Conservation (phyloP, 2,329 filamentous ascomycete genomes). For the Ophidiomyces ophidiicola region DNA sequence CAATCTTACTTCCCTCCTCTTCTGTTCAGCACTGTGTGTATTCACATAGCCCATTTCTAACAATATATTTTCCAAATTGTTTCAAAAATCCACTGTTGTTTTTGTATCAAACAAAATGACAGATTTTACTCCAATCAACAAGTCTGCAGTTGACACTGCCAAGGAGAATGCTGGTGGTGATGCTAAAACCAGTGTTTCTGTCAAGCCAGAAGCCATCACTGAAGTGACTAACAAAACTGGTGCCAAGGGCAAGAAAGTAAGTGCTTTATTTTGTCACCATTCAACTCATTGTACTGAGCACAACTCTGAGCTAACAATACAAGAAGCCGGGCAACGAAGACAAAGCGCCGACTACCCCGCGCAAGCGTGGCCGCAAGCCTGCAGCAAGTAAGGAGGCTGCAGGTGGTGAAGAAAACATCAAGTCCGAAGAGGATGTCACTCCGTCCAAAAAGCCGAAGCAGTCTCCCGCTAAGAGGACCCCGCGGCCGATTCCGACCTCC, state of each 20-base stretch:
- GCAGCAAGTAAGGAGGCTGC: slow-evolving; percentile 16
- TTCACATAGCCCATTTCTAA: too few relatives aligned
- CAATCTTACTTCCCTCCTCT: too few relatives aligned
- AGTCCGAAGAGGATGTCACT: slow-evolving; percentile 1
- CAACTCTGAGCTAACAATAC: neutral
- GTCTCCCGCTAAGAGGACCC: slow-evolving; percentile 6
- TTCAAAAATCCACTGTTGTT: too few relatives aligned
- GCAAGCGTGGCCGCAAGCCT: slow-evolving; percentile 19
- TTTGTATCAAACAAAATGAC: too few relatives aligned
- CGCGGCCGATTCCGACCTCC: slow-evolving; percentile 18
- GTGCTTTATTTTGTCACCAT: neutral
- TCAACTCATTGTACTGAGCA: neutral
- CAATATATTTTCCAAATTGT: too few relatives aligned
- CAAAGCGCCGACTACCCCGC: slow-evolving; percentile 14
- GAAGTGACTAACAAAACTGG: slow-evolving; percentile 1
- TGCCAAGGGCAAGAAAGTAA: slow-evolving; percentile 7
- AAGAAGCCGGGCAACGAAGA: slow-evolving; percentile 1
- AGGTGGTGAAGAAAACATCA: slow-evolving; percentile 2
- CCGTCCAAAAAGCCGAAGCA: slow-evolving; percentile 11
- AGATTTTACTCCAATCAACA: too few relatives aligned
- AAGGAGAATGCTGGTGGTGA: too few relatives aligned
- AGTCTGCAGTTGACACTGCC: too few relatives aligned
- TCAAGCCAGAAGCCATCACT: neutral
- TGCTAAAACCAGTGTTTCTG: too few relatives aligned
- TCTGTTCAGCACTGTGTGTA: too few relatives aligned